Conservation (phyloP, 352 stramenopile genomes). For the Pythium angustatum region DNA sequence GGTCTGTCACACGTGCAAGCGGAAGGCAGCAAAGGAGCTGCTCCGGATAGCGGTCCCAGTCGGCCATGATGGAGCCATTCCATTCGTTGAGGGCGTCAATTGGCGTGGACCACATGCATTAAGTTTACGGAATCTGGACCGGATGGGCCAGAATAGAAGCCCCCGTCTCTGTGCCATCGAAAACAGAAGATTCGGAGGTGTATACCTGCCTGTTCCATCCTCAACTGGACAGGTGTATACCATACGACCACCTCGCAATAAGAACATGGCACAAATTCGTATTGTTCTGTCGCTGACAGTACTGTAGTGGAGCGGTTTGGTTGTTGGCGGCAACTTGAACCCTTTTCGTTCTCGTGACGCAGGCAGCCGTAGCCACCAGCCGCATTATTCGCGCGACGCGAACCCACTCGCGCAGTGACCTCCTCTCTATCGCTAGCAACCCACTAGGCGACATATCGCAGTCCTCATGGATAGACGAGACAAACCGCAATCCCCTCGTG, state of each 20-base stretch:
- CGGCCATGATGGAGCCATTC: conserved; percentile 24
- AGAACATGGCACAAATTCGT: not conserved
- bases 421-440: too few species aligned
- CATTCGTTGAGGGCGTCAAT: conserved; percentile 4
- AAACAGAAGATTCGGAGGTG: conserved; percentile 1
- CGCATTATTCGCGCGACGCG: not conserved
- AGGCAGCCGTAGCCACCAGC: not conserved
- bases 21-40: conserved; percentile 6
- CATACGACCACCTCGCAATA: not conserved
- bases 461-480: not conserved
- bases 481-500: conserved; percentile 12
- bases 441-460: too few species aligned
- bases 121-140: too few species aligned
- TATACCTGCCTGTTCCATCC: not conserved
- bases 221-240: conserved; percentile 21
- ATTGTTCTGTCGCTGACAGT: conserved; percentile 18
- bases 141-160: conserved; percentile 23
- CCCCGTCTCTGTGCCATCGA: conserved; percentile 16
- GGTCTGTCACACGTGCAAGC: conserved; percentile 27
- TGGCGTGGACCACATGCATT: conserved; percentile 25
- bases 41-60: conserved; percentile 7
- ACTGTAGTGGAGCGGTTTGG: not conserved
- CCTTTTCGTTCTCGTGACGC: conserved; percentile 6
- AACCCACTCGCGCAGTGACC: too few species aligned
- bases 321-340: conserved; percentile 31